Evolutionary conservation across 768 basidiomycete species (phyloP).

Genomic region (Rhodotorula sphaerocarpa): DNA sequence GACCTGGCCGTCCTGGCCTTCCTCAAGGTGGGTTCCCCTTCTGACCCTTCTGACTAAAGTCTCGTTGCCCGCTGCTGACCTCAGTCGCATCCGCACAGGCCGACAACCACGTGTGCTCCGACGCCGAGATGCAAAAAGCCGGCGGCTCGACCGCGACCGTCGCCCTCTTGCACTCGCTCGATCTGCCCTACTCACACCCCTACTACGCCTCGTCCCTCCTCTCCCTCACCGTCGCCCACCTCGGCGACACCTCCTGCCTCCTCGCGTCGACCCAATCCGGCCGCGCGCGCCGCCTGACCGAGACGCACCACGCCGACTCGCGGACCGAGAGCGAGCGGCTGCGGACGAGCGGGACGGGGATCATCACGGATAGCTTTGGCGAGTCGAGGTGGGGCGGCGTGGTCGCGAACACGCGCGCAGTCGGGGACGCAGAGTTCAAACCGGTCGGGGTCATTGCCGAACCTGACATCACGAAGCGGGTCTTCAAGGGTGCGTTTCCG

Average conservation of each 20-base stretch:
- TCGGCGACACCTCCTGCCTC: conserved; percentile 83
- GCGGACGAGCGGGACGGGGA: conserved; percentile 73
- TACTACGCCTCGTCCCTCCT: conserved; percentile 73
- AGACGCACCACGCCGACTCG: conserved; percentile 90
- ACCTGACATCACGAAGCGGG: conserved; percentile 29
- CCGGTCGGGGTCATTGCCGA: conserved; percentile 38
- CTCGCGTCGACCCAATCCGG: conserved; percentile 68
- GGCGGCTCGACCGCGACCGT: conserved; percentile 82
- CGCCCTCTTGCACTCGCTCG: conserved; percentile 81
- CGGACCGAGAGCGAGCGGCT: conserved; percentile 74
- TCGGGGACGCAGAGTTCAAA: conserved; percentile 41
- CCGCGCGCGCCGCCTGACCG: conserved; percentile 73
- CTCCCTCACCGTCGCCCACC: conserved; percentile 81
- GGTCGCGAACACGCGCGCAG: conserved; percentile 84
- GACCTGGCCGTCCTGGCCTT: conserved; percentile 31
- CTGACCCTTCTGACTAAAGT: not conserved
- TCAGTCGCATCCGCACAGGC: conserved; percentile 5
- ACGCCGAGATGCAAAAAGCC: conserved; percentile 13
- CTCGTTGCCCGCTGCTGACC: too few species aligned
- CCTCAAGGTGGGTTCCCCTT: conserved; percentile 14
- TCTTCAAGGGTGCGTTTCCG: conserved; percentile 25
- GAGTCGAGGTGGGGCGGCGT: conserved; percentile 96
- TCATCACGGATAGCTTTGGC: conserved; percentile 89
- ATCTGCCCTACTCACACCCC: conserved; percentile 59
- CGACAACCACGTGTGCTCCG: conserved; percentile 34